Evolutionary conservation across 2,329 filamentous ascomycete genomes (phyloP), one percentile per base, ranked within the genome.

Genomic region (Claviceps quebecensis): DNA sequence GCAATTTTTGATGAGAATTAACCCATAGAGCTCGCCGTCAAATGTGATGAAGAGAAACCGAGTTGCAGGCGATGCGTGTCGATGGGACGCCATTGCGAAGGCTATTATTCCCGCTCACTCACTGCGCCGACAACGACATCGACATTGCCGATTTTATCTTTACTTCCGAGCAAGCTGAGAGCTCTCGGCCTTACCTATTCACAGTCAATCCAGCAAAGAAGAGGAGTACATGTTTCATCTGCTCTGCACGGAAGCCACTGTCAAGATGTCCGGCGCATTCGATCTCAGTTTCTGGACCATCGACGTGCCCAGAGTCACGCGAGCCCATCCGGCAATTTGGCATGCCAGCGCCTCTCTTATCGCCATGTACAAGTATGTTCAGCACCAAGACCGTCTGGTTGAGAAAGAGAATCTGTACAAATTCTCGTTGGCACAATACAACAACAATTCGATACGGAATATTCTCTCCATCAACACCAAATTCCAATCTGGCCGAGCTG

Each of bases 371-470:
- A 51, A 51, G 38, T 39, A 64, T 45, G 60, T 63, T 54, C 49
- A 60, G 58, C 52, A 54, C 34, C 54, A 55, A 51, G 36, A 46
- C 8, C 13, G 26, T 55, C 38, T 46, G 56, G 48, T 57, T 54
- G 58, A 63, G 63, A 61, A 58, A 62, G 51, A 48, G 22, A 23
- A 50, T n/a, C 49, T 52, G 3, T 52, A 53, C 39, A 46, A 45
- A 2, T 56, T 54, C 49, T 54, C 53, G 2, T 44, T 56, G 13
- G 37, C 38, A 19, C 56, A 58, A n/a, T 53, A n/a, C n/a, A n/a
- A 54, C 14, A 56, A 49, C 37, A 49, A 53, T 7, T 53, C 55
- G 3, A 56, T 55, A 4, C 29, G 48, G 3, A 48, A 52, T n/a
- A 44, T 56, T 17, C 39, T 56, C 1, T 26, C 26, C 36, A 54